Evolutionary conservation across 2,329 filamentous ascomycete genomes (phyloP).

Genomic region (Xylariomycetidae sp.): DNA sequence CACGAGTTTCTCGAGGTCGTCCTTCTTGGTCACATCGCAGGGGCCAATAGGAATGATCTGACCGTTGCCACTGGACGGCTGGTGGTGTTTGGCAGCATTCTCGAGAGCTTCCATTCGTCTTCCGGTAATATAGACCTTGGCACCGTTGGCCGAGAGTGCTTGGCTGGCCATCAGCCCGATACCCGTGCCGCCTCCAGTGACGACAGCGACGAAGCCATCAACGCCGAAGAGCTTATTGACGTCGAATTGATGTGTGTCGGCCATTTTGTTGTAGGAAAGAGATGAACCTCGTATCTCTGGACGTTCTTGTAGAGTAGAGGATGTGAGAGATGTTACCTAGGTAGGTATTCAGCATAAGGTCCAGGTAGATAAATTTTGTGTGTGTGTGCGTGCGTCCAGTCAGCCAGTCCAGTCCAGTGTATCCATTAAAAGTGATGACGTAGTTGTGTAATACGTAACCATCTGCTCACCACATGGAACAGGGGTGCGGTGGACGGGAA

Average conservation of each 20-base stretch:
- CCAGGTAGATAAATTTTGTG: too few species aligned
- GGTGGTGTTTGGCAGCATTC: slow-evolving; percentile 41
- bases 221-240: slow-evolving; percentile 28
- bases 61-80: slow-evolving; percentile 43
- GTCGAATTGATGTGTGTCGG: slow-evolving; percentile 30
- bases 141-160: slow-evolving; percentile 35
- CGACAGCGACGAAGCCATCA: slow-evolving; percentile 30
- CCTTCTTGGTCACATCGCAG: slow-evolving; percentile 61
- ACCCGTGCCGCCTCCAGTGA: slow-evolving; percentile 54
- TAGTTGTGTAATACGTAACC: too few species aligned
- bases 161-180: slow-evolving; percentile 59
- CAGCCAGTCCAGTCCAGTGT: too few species aligned
- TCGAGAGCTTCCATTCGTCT: slow-evolving; percentile 32
- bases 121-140: slow-evolving; percentile 39
- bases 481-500: too few species aligned
- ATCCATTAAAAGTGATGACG: too few species aligned
- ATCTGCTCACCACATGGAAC: too few species aligned
- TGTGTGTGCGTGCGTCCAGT: too few species aligned
- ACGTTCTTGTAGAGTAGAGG: too few species aligned
- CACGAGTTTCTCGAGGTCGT: slow-evolving; percentile 52
- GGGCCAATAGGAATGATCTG: slow-evolving; percentile 57
- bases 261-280: too few species aligned
- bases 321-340: too few species aligned
- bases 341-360: too few species aligned
- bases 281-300: too few species aligned